Evolutionary conservation across 257 asterid genomes (phyloP).

Genomic region (Dorcoceras hygrometricum): DNA sequence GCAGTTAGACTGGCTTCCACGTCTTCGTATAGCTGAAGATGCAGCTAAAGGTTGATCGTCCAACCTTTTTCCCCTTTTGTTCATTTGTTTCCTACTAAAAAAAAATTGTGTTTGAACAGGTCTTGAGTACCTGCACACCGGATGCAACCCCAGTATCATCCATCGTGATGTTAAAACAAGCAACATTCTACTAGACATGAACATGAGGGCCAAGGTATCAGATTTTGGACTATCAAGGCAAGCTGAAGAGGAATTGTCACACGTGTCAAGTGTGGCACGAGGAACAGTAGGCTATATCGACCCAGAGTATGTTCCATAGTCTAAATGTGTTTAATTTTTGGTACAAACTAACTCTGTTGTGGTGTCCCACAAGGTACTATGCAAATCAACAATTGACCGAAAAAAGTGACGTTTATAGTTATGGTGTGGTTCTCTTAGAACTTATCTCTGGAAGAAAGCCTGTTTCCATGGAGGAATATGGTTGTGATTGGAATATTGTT

Average conservation of each 20-base stretch:
- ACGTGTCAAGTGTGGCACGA: constrained; percentile 89
- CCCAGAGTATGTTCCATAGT: constrained; percentile 67
- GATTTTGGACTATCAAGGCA: constrained; percentile 98
- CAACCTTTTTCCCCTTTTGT: background rate
- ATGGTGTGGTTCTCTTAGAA: constrained; percentile 91
- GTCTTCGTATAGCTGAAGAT: constrained; percentile 88
- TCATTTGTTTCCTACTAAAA: background rate
- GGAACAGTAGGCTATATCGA: constrained; percentile 98
- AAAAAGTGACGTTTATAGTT: constrained; percentile 94
- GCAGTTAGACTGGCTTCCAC: constrained; percentile 81
- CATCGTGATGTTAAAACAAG: constrained; percentile 95
- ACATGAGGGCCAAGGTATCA: constrained; percentile 96
- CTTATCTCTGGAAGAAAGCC: constrained; percentile 93
- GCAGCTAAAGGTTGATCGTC: constrained; percentile 82
- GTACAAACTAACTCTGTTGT: constrained; percentile 12
- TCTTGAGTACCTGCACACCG: constrained; percentile 93
- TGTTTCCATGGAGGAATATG: constrained; percentile 73
- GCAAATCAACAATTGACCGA: constrained; percentile 95
- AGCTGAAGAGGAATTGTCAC: constrained; percentile 92
- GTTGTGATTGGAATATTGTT: constrained; percentile 95
- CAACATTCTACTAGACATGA: constrained; percentile 83
- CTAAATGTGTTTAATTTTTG: background rate
- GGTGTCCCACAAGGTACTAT: constrained; percentile 57
- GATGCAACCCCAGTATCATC: constrained; percentile 95
- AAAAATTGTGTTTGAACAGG: constrained; percentile 36